Evolutionary conservation across 1,284 basidiomycete genomes (phyloP).

Genomic region (Ganoderma lingzhi): DNA sequence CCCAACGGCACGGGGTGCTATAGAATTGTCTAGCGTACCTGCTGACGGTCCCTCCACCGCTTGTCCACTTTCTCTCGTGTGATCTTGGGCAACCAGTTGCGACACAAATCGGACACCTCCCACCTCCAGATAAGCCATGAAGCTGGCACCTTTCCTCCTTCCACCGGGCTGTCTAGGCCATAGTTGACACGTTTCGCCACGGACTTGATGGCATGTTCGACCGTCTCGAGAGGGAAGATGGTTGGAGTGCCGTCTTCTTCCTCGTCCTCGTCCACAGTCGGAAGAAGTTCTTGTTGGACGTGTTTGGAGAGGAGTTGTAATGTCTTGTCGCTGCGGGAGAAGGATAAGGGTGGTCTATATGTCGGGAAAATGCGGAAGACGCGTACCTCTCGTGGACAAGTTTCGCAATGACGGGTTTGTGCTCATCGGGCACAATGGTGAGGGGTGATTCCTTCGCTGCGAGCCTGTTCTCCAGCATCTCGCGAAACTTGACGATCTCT

Average conservation of each 20-base stretch:
- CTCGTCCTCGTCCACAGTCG: slow-evolving; percentile 60
- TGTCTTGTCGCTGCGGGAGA: slow-evolving; percentile 69
- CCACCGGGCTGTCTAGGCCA: slow-evolving; percentile 62
- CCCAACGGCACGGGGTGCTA: background rate
- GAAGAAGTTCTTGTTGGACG: slow-evolving; percentile 69
- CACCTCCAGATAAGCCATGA: slow-evolving; percentile 85
- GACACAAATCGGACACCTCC: slow-evolving; percentile 73
- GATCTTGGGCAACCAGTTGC: slow-evolving; percentile 76
- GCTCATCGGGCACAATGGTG: slow-evolving; percentile 65
- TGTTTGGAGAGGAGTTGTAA: slow-evolving; percentile 65
- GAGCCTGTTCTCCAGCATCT: slow-evolving; percentile 65
- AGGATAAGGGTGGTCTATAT: background rate
- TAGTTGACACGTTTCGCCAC: slow-evolving; percentile 77
- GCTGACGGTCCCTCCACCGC: slow-evolving; percentile 71
- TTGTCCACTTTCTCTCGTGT: slow-evolving; percentile 68
- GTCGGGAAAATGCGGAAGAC: background rate
- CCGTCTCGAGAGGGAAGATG: slow-evolving; percentile 54
- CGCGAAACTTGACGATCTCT: slow-evolving; percentile 80
- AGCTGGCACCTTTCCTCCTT: slow-evolving; percentile 61
- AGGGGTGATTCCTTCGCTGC: slow-evolving; percentile 57
- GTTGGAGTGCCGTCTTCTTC: slow-evolving; percentile 45
- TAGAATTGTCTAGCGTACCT: slow-evolving; percentile 52
- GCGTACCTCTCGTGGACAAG: slow-evolving; percentile 81
- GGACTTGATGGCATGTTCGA: slow-evolving; percentile 70
- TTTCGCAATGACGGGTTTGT: slow-evolving; percentile 80